phyloP scores from a whole-genome alignment of 2,329 filamentous ascomycete genomes.

The Hysterium pulicare region DNA sequence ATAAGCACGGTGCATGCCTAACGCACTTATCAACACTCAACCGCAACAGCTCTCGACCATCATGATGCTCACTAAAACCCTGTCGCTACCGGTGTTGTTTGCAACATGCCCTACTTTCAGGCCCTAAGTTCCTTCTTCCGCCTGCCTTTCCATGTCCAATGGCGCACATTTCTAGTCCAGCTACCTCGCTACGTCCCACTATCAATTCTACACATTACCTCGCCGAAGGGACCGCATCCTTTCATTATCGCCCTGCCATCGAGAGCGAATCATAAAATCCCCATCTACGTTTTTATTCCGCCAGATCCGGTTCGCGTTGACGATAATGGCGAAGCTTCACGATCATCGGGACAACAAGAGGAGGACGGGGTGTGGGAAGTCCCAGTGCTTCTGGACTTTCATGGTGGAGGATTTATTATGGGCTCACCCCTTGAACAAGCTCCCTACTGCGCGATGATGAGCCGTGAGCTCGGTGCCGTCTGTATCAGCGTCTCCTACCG shows the following conservation, averaged over 20 bases:
- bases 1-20: too few relatives aligned
- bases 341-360: slow-evolving; percentile 8
- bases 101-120: slow-evolving; percentile 26
- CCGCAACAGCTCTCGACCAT: too few relatives aligned
- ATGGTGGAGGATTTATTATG: slow-evolving; percentile 45
- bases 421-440: slow-evolving; percentile 44
- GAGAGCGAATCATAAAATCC: slow-evolving; percentile 35
- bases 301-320: slow-evolving; percentile 28
- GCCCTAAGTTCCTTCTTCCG: slow-evolving; percentile 35
- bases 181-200: slow-evolving; percentile 37
- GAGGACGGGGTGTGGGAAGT: slow-evolving; percentile 30
- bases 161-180: slow-evolving; percentile 36
- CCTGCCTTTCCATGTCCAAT: slow-evolving; percentile 35
- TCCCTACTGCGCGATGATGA: slow-evolving; percentile 47
- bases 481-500: slow-evolving; percentile 49
- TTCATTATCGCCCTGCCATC: slow-evolving; percentile 41
- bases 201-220: slow-evolving; percentile 36
- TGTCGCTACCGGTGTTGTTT: too few relatives aligned
- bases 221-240: slow-evolving; percentile 41
- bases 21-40: too few relatives aligned
- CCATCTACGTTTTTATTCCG: slow-evolving; percentile 43
- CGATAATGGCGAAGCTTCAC: slow-evolving; percentile 12
- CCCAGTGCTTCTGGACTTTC: slow-evolving; percentile 42
- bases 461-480: slow-evolving; percentile 40
- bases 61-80: too few relatives aligned